Evolutionary conservation across 2,329 filamentous ascomycete species (phyloP), one percentile per base, ranked within the genome.

Genomic region (Penicillium paneum): DNA sequence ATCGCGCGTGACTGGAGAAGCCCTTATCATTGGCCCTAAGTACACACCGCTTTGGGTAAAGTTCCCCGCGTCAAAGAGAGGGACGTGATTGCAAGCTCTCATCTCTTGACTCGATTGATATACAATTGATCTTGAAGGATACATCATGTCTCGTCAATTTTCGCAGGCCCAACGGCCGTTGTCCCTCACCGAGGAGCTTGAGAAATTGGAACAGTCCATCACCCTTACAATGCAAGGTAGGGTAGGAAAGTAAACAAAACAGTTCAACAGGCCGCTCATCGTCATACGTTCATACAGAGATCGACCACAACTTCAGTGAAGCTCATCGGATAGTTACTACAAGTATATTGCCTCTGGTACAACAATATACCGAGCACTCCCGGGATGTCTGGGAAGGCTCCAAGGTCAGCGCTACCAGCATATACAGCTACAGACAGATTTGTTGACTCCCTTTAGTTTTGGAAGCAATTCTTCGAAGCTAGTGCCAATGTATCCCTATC

Each of bases 401-500:
- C 51, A 96, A 96, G 84, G 91, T 93, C 53, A 35, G 67, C 52
- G 11, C 2, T n/a, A 47, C 47, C 51, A 11, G 7, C 17, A 31
- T 13, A n/a, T 8, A 47, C 24, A 32, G 40, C 34, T 24, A 28
- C 56, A 60, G 35, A 57, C 52, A 54, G 36, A 34, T 36, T 35
- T 50, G 40, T 41, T 58, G 43, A 55, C 40, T 19, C 31, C 10
- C 36, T 45, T 17, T 67, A 95, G 89, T 99, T 99, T 76, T 99
- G 94, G 94, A 99, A 99, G 76, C 92, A 97, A 78, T 99, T 99
- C 79, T 99, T 99, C 75, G 94, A 99, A 76, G 91, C 94, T 34
- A 96, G 92, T 44, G 94, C 94, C 71, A 97, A 99, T 67, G 93
- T 99, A 26, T 96, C 93, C 11, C 83, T 99, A 11, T 96, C 91